Evolutionary conservation across 768 basidiomycete genomes (phyloP), one percentile per base, ranked within the genome.

Genomic region (Serendipita sp.): DNA sequence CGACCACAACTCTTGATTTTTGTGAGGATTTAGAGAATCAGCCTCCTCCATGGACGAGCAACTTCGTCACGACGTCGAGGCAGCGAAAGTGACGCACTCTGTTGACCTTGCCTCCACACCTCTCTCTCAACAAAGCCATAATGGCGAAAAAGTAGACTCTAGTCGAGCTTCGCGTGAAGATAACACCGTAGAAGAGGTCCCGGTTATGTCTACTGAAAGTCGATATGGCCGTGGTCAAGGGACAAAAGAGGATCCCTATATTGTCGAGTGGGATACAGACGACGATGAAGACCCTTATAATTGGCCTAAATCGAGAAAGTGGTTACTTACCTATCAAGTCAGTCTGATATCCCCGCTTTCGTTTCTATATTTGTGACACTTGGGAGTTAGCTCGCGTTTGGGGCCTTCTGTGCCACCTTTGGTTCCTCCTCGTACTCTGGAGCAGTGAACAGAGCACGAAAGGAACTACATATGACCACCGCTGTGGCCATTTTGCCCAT

Each of bases 341-440:
- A 16, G 69, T 14, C 65, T n/a, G n/a, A n/a, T n/a, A n/a, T n/a
- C n/a, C n/a, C n/a, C n/a, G n/a, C n/a, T n/a, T n/a, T n/a, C n/a
- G n/a, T n/a, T n/a, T n/a, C n/a, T 22, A 58, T 33, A 24, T 33
- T 33, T 31, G 53, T 9, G 17, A 33, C 31, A 13, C n/a, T 58
- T 22, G 24, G 28, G 17, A 4, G 17, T 28, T 24, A 70, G 68
- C 26, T 69, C n/a, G 81, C 80, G 20, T 68, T 79, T 45, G 72
- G 75, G 51, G 83, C 82, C 13, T 82, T 75, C 64, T 80, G 81
- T 1, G 77, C 82, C 2, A 81, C 82, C 0, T 84, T 83, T 68
- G 75, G 79, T 60, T 82, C 81, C 62, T 81, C 79, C 67, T 74
- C 77, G 20, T 84, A 83, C 67, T 75, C 76, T 16, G 81, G 81